phyloP scores from a whole-genome alignment of 1,139 yeast genomes.

The Scheffersomyces titani region DNA sequence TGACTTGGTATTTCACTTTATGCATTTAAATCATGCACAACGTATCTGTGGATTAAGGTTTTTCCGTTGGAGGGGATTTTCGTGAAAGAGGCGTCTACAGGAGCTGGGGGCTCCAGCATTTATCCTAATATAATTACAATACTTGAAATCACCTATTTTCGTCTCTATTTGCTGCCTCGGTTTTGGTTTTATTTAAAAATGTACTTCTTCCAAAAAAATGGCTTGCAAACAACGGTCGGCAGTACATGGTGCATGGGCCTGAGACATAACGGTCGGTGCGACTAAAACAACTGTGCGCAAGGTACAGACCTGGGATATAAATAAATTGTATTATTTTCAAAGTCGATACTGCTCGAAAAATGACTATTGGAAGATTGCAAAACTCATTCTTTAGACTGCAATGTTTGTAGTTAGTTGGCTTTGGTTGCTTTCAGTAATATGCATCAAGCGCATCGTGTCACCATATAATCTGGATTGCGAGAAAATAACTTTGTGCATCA shows the following conservation, averaged over 20 bases:
- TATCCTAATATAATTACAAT: neutral
- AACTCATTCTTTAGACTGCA: neutral
- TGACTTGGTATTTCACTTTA: neutral
- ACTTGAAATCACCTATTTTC: neutral
- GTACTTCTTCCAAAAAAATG: neutral
- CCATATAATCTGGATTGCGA: neutral
- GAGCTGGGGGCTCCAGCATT: neutral
- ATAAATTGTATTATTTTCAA: neutral
- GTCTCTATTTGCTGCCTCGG: neutral
- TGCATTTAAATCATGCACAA: neutral
- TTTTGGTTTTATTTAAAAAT: neutral
- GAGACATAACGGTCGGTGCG: neutral
- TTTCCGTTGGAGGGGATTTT: neutral
- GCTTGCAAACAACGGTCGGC: neutral
- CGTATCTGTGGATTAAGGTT: neutral
- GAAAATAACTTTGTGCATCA: neutral
- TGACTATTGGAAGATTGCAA: neutral
- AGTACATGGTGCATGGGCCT: neutral
- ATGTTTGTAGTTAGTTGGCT: neutral
- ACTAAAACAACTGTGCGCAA: neutral
- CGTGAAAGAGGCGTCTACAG: neutral
- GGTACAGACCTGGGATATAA: neutral
- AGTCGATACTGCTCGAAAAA: neutral
- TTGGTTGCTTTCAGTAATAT: neutral
- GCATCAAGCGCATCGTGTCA: neutral